A percentile compares a stretch with the other conserved stretches of the same genome.
These are phyloP conservation scores for Stephanodiscus triporus DNA, from an alignment of 108 stramenopile genomes.

Conservation along the genomic window DNA sequence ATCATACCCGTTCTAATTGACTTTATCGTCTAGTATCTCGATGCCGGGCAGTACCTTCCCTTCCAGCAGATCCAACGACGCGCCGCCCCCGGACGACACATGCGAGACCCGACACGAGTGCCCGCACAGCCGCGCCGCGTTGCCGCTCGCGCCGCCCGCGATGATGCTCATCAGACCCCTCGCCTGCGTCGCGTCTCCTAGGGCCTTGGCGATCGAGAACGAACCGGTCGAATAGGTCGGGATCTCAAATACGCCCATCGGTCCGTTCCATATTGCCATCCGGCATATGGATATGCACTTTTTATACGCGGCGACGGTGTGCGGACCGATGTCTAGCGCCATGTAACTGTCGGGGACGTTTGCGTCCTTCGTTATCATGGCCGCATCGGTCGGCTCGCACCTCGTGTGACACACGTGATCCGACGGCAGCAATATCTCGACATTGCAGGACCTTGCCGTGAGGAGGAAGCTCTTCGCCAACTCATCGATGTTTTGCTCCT, in stretches of 20 bases:
- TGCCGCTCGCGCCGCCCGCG: constrained; percentile 96
- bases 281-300: constrained; percentile 63
- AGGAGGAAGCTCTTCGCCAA: constrained; percentile 80
- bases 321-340: constrained; percentile 98
- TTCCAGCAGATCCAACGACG: too few species aligned
- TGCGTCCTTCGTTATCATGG: constrained; percentile 57
- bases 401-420: constrained; percentile 90
- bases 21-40: too few species aligned
- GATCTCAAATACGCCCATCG: constrained; percentile 98
- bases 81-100: constrained; percentile 94
- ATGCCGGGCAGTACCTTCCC: too few species aligned
- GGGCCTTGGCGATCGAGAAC: constrained; percentile 80
- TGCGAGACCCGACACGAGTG: constrained; percentile 84
- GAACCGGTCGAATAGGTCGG: constrained; percentile 89
- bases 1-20: too few species aligned
- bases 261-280: constrained; percentile 95
- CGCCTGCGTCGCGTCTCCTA: too few species aligned
- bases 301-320: constrained; percentile 67
- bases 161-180: too few species aligned
- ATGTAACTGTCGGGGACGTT: constrained; percentile 94
- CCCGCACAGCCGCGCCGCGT: constrained; percentile 83
- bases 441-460: constrained; percentile 68
- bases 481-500: constrained; percentile 73
- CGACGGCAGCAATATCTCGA: constrained; percentile 81
- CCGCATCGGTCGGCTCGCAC: constrained; percentile 81